These are phyloP conservation scores for Hypoxylon sp. DNA, from an alignment of 2,329 filamentous ascomycete species.

Conservation along the genomic window DNA sequence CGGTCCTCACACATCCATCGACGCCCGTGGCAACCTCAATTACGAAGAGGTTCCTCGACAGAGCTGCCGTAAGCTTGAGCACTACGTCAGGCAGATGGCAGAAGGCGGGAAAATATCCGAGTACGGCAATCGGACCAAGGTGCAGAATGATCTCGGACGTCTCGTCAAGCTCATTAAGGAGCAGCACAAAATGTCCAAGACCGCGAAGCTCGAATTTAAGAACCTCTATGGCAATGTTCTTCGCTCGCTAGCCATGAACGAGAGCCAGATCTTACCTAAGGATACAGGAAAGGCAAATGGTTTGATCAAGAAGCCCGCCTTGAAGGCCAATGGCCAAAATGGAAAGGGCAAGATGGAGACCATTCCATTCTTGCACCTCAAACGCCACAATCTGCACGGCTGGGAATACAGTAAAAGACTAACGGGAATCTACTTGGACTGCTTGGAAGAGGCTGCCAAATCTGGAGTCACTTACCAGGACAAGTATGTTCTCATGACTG, in stretches of 20 bases:
- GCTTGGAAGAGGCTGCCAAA: constrained; percentile 88
- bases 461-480: constrained; percentile 91
- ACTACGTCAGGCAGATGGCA: constrained; percentile 98
- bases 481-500: constrained; percentile 98
- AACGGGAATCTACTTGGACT: constrained; percentile 92
- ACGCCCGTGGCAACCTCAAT: constrained; percentile 90
- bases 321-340: constrained; percentile 67
- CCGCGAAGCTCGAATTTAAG: constrained; percentile 97
- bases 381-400: constrained; percentile 91
- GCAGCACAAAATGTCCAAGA: constrained; percentile 97
- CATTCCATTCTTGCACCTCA: constrained; percentile 96
- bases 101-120: constrained; percentile 98
- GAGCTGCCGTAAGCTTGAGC: constrained; percentile 95
- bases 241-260: constrained; percentile 96
- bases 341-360: constrained; percentile 95
- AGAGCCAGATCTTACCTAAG: constrained; percentile 94
- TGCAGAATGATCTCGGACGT: constrained; percentile 92
- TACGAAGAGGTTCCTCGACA: constrained; percentile 89
- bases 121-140: constrained; percentile 98
- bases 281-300: constrained; percentile 78
- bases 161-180: constrained; percentile 99
- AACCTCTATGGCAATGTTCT: constrained; percentile 93
- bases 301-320: constrained; percentile 63
- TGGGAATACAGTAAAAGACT: constrained; percentile 99
- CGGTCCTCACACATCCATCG: constrained; percentile 91